phyloP scores from a whole-genome alignment of 192 early-diverging fungal species.

The Phlyctochytrium arcticum region DNA sequence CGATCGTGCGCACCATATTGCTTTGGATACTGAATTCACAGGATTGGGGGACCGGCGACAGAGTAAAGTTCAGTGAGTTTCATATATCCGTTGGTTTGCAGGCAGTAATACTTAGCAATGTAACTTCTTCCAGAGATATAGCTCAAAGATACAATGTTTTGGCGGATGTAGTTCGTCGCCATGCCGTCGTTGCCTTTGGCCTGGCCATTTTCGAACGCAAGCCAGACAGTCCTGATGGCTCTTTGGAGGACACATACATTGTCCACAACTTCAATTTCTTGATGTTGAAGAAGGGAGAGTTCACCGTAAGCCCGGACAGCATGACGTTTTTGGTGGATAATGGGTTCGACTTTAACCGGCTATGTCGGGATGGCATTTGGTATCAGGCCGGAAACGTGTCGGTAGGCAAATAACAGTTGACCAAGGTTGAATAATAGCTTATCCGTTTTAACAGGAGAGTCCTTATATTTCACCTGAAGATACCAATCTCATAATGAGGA shows the following conservation, averaged over 20 bases:
- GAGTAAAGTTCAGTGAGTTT: conserved; percentile 29
- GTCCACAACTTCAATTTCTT: conserved; percentile 67
- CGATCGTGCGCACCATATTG: conserved; percentile 62
- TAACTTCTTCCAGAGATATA: conserved; percentile 57
- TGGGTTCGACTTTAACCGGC: conserved; percentile 81
- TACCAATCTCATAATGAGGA: conserved; percentile 30
- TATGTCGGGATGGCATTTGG: conserved; percentile 73
- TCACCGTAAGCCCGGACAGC: conserved; percentile 66
- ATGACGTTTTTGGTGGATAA: conserved; percentile 77
- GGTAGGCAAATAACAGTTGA: too few relatives aligned
- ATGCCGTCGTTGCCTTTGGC: conserved; percentile 84
- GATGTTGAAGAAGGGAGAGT: conserved; percentile 51
- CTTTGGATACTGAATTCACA: conserved; percentile 90
- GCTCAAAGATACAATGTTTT: conserved; percentile 78
- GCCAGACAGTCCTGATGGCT: neutral
- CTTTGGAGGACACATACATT: conserved; percentile 8
- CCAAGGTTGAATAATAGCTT: too few relatives aligned
- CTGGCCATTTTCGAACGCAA: conserved; percentile 60
- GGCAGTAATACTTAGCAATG: conserved; percentile 19
- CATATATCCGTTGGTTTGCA: neutral
- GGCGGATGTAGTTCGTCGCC: conserved; percentile 60
- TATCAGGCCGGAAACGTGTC: conserved; percentile 71
- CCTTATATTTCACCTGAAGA: neutral
- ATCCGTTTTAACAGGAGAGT: too few relatives aligned
- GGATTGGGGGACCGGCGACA: conserved; percentile 56